Evolutionary conservation across 2,329 filamentous ascomycete species (phyloP).

Genomic region (Sphaceloma murrayae): DNA sequence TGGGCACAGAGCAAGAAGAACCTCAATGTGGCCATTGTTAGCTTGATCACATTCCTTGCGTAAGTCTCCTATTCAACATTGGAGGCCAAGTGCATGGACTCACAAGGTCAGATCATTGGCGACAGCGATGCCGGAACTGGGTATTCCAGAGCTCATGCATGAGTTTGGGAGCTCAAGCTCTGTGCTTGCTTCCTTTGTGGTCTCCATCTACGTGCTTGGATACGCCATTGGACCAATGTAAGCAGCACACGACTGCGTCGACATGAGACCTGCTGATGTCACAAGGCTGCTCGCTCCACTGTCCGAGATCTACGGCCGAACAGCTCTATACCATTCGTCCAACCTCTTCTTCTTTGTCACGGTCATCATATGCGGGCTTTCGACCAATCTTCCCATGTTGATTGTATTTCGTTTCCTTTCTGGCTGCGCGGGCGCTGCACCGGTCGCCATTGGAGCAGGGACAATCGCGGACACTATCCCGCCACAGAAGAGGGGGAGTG

Average conservation of each 20-base stretch:
- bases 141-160: constrained; percentile 51
- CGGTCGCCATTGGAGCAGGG: constrained; percentile 17
- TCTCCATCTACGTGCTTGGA: constrained; percentile 52
- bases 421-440: constrained; percentile 18
- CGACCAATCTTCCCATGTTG: constrained; percentile 19
- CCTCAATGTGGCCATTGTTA: constrained; percentile 39
- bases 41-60: constrained; percentile 38
- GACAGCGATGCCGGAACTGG: constrained; percentile 57
- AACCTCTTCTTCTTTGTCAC: constrained; percentile 27
- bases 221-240: constrained; percentile 38
- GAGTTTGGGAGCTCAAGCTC: constrained; percentile 49
- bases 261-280: no score
- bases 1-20: constrained; percentile 44
- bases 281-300: constrained; percentile 34
- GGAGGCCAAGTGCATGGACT: no score
- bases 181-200: constrained; percentile 52
- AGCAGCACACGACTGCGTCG: no score
- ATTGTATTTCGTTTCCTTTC: constrained; percentile 18
- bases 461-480: constrained; percentile 29
- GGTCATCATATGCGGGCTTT: constrained; percentile 25
- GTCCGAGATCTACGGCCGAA: constrained; percentile 29
- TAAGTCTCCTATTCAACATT: constrained; percentile 7
- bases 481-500: constrained; percentile 34
- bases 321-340: constrained; percentile 25
- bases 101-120: constrained; percentile 37